These are phyloP conservation scores for Thecaphora thlaspeos DNA, from an alignment of 1,284 basidiomycete species.

Conservation along the genomic window DNA sequence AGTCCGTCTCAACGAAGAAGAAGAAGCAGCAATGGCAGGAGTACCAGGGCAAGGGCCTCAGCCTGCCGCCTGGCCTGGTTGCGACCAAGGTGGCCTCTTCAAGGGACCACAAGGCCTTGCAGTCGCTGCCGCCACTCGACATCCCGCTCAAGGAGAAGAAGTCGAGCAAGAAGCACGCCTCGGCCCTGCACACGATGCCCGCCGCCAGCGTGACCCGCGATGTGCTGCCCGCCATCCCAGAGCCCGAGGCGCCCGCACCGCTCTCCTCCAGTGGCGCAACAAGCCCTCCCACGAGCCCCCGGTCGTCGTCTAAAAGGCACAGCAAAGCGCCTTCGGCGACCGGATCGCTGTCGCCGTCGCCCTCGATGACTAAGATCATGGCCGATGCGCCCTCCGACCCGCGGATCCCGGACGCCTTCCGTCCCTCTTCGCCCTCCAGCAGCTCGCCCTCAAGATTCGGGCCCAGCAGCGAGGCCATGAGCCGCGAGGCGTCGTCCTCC, in stretches of 20 bases:
- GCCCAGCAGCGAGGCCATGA: background rate
- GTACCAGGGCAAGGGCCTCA: slow-evolving; percentile 44
- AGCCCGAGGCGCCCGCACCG: background rate
- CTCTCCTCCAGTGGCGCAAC: too few relatives aligned
- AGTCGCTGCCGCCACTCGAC: background rate
- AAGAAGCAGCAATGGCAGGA: slow-evolving; percentile 30
- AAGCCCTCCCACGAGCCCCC: too few relatives aligned
- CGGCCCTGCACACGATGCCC: background rate
- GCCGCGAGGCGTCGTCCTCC: slow-evolving; percentile 16
- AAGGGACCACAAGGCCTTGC: background rate
- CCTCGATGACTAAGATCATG: slow-evolving; percentile 24
- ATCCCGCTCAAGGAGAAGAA: background rate
- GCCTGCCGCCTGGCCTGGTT: slow-evolving; percentile 38
- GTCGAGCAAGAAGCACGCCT: background rate
- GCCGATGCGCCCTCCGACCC: slow-evolving; percentile 41
- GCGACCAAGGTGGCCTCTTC: slow-evolving; percentile 45
- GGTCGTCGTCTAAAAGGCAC: slow-evolving; percentile 7
- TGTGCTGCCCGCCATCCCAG: background rate
- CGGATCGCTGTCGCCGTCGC: slow-evolving; percentile 8
- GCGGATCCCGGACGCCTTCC: slow-evolving; percentile 24
- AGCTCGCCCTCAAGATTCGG: background rate
- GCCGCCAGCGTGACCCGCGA: slow-evolving; percentile 1
- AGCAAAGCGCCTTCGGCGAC: background rate
- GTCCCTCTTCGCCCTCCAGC: background rate
- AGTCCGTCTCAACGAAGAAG: slow-evolving; percentile 14